Evolutionary conservation across 148 eudicot genomes (phyloP).

Genomic region (Limonium bicolor): DNA sequence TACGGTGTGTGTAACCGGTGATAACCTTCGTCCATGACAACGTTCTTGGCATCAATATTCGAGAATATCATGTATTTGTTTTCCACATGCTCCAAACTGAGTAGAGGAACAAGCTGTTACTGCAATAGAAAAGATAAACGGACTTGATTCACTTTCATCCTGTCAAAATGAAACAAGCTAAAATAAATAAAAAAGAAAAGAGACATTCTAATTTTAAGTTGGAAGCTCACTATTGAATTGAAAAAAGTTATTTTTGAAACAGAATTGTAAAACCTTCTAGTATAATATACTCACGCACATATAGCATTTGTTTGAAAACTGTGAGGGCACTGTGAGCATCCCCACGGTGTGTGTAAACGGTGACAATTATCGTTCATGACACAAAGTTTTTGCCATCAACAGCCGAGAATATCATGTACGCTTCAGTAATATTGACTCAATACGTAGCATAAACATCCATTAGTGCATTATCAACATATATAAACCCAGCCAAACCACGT

Average conservation of each 20-base stretch:
- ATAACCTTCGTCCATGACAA: constrained; percentile 74
- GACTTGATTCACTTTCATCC: constrained; percentile 54
- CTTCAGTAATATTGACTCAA: constrained; percentile 37
- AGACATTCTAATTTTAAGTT: too few species aligned
- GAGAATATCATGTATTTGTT: constrained; percentile 56
- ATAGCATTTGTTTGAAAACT: constrained; percentile 45
- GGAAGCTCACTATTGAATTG: too few species aligned
- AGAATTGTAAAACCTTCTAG: too few species aligned
- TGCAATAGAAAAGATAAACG: constrained; percentile 56
- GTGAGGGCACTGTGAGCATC: constrained; percentile 48
- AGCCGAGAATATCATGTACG: constrained; percentile 29
- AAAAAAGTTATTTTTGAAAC: too few species aligned
- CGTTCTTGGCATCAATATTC: constrained; percentile 31
- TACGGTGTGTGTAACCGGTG: constrained; percentile 67
- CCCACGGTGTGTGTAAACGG: constrained; percentile 65
- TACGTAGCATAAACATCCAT: constrained; percentile 66
- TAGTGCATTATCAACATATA: constrained; percentile 52
- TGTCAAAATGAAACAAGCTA: constrained; percentile 22
- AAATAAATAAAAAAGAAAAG: too few species aligned
- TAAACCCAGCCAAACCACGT: constrained; percentile 29
- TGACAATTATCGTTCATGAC: constrained; percentile 66
- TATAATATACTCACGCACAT: constrained; percentile 41
- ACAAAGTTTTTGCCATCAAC: constrained; percentile 42
- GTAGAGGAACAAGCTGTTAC: constrained; percentile 61
- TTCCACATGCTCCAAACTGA: constrained; percentile 29